Conservation (phyloP, 2,329 filamentous ascomycete genomes). For the Coleophoma crateriformis region DNA sequence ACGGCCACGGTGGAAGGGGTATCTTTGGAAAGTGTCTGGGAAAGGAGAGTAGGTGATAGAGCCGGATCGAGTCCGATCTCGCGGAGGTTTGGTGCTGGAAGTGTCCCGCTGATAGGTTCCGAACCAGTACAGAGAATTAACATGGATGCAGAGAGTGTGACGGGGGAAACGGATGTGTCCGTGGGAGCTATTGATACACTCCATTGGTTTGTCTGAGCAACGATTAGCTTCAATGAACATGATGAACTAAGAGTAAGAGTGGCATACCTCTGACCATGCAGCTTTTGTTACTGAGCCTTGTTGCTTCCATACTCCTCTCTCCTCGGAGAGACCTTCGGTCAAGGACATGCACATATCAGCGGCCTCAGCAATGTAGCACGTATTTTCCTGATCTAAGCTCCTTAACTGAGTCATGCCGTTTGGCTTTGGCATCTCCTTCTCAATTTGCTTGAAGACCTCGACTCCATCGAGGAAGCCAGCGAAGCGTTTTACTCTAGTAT, state of each 20-base stretch:
- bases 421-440: conserved; percentile 36
- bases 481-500: conserved; percentile 57
- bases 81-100: conserved; percentile 35
- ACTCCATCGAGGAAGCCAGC: conserved; percentile 49
- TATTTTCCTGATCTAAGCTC: conserved; percentile 47
- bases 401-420: conserved; percentile 50
- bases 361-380: conserved; percentile 51
- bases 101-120: conserved; percentile 32
- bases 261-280: conserved; percentile 29
- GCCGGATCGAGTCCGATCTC: conserved; percentile 48
- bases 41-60: conserved; percentile 45
- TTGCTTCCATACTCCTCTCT: conserved; percentile 32
- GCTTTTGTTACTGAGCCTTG: conserved; percentile 33
- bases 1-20: conserved; percentile 43
- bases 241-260: neutral
- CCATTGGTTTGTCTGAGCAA: conserved; percentile 22
- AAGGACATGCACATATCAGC: conserved; percentile 46
- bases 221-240: conserved; percentile 9
- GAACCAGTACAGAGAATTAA: conserved; percentile 56
- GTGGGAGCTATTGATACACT: conserved; percentile 24
- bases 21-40: conserved; percentile 31
- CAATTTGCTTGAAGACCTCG: conserved; percentile 44
- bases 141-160: conserved; percentile 12
- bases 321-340: conserved; percentile 34
- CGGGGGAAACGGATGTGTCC: conserved; percentile 4